phyloP scores from a whole-genome alignment of 2,329 filamentous ascomycete genomes.

The Fusarium mangiferae region DNA sequence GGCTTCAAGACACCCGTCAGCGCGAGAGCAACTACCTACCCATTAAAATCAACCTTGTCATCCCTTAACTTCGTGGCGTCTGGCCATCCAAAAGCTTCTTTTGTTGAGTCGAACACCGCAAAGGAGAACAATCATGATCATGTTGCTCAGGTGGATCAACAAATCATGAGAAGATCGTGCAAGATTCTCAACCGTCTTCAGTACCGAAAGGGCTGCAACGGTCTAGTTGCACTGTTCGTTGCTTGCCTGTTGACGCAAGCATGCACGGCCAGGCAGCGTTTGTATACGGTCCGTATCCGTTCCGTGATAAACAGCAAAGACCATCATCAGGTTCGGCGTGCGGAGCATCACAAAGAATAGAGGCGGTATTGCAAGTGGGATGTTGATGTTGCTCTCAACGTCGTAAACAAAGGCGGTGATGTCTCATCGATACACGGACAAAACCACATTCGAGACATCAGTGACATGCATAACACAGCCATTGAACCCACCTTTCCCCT shows the following conservation, averaged over 20 bases:
- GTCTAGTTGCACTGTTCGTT: not conserved
- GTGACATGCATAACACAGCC: conserved; percentile 6
- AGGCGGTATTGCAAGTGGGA: conserved; percentile 16
- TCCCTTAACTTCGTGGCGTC: conserved; percentile 27
- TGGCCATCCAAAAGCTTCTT: conserved; percentile 6
- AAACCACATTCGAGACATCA: conserved; percentile 10
- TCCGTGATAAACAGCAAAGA: not conserved
- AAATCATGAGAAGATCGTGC: conserved; percentile 18
- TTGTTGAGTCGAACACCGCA: conserved; percentile 27
- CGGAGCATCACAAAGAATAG: conserved; percentile 16
- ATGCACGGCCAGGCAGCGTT: conserved; percentile 29
- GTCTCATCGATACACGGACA: not conserved
- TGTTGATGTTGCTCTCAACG: conserved; percentile 17
- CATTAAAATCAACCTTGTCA: not conserved
- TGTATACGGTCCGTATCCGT: not conserved
- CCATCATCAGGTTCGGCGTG: not conserved
- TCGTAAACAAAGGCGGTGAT: conserved; percentile 43
- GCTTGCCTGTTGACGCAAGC: conserved; percentile 7
- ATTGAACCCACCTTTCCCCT: conserved; percentile 4
- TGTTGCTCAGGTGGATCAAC: conserved; percentile 14
- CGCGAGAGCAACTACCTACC: not conserved
- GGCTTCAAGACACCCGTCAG: conserved; percentile 20
- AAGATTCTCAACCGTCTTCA: conserved; percentile 7
- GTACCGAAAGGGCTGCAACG: not conserved
- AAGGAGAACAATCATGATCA: conserved; percentile 6